Evolutionary conservation across 2,329 filamentous ascomycete genomes (phyloP), one percentile per base, ranked within the genome.

Genomic region (Pseudogymnoascus sp.): DNA sequence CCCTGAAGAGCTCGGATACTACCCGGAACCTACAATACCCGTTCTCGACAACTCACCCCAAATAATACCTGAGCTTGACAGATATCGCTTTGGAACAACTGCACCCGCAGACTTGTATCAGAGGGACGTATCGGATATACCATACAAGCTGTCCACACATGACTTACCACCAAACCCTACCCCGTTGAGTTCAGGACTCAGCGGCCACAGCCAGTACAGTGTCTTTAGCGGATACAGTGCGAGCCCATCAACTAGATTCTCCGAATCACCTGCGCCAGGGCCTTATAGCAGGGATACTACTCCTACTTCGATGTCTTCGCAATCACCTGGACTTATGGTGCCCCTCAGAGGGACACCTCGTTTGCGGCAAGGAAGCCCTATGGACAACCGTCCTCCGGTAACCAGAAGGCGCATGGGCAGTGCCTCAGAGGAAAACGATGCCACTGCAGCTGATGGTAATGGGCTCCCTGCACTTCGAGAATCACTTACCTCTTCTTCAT

Each of bases 241-340:
- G 22, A 91, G 87, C 62, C 87, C 88, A 37, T 92, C 88, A 3
- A 91, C 89, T 1, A 79, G 86, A 63, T 91, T 88, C 68, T 90
- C 87, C 1, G 88, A 85, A 61, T 92, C 89, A 0, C 85, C 47
- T 18, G 82, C 83, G 1, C 84, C 87, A 9, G 84, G 86, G 2
- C 76, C 84, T 4, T 92, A 90, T 73, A 92, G 88, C 70, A 81
- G 88, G 64, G 87, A 89, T 63, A 91, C 88, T 0, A 92, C 89
- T 2, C 89, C 89, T 6, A 91, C 88, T 4, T 92, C 89, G 8
- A 86, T 89, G 65, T 88, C 86, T 6, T 92, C 89, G 1, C 86
- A 88, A 67, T 92, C 88, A 14, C 87, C 89, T 3, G 81, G 83
- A 2, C 72, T 87, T 4, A 74, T 84, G 71, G 64, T 78, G 74